These are phyloP conservation scores for Mycogone perniciosa DNA, from an alignment of 2,329 filamentous ascomycete genomes.

Conservation along the genomic window DNA sequence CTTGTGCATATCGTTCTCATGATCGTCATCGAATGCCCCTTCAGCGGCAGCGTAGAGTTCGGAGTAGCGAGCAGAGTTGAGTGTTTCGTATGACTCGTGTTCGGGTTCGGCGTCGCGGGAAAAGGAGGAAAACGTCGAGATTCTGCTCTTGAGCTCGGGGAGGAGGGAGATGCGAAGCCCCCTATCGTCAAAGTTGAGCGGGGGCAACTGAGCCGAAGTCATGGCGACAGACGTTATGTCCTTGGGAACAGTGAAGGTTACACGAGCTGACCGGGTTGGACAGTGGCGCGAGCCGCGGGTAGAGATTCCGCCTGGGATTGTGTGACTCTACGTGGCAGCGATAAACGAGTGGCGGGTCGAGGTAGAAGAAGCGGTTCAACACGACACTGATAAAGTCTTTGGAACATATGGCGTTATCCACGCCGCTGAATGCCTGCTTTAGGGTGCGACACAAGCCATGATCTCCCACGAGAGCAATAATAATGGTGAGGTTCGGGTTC, in stretches of 20 bases:
- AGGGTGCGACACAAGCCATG: constrained; percentile 10
- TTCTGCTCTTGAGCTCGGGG: constrained; percentile 12
- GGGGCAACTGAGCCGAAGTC: constrained; percentile 24
- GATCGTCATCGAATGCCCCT: constrained; percentile 6
- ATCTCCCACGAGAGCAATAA: background rate
- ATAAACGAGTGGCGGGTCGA: background rate
- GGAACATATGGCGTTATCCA: constrained; percentile 1
- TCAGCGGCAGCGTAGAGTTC: constrained; percentile 1
- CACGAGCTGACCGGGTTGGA: background rate
- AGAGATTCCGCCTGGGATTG: background rate
- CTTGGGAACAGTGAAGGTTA: background rate
- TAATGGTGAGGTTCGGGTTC: background rate
- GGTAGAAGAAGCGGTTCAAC: background rate
- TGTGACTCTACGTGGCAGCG: background rate
- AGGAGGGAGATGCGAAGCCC: constrained; percentile 26
- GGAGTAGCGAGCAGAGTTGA: constrained; percentile 10
- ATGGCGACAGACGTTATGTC: constrained; percentile 14
- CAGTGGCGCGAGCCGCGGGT: background rate
- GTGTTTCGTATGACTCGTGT: background rate
- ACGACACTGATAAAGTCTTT: background rate
- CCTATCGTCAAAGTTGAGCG: constrained; percentile 23
- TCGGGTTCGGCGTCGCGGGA: background rate
- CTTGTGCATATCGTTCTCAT: constrained; percentile 5
- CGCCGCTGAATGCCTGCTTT: background rate
- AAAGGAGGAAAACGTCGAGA: constrained; percentile 8